Conservation (phyloP, 495 filamentous ascomycete genomes). For the Trichocladium antarcticum region DNA sequence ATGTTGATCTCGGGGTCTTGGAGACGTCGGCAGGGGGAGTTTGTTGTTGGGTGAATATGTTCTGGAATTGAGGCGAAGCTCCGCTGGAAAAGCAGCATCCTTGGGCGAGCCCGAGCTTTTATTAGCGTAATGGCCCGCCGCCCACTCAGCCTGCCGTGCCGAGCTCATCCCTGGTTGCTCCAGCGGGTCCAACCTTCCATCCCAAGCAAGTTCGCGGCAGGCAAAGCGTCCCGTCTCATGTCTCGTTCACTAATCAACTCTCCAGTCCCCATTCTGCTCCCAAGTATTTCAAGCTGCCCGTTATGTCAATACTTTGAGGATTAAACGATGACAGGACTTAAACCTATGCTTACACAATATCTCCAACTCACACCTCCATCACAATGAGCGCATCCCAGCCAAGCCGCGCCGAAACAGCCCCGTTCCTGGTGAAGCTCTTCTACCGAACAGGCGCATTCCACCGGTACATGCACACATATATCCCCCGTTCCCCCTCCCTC, state of each 20-base stretch:
- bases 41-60: not conserved
- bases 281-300: not conserved
- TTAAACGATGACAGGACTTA: no score
- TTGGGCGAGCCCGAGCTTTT: no score
- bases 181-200: no score
- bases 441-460: slow-evolving; percentile 65
- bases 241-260: no score
- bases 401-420: slow-evolving; percentile 31
- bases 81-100: not conserved
- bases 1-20: no score
- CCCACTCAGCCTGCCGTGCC: no score
- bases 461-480: slow-evolving; percentile 42
- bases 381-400: not conserved
- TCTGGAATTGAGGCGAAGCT: not conserved
- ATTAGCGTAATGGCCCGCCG: no score
- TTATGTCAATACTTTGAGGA: no score
- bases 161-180: no score
- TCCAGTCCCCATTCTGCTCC: not conserved
- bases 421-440: slow-evolving; percentile 86
- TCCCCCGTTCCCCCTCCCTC: slow-evolving; percentile 8
- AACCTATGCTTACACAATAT: not conserved
- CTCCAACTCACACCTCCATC: not conserved
- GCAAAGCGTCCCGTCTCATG: not conserved
- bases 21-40: not conserved
- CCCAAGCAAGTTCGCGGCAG: not conserved